Evolutionary conservation across 345 rosid species (phyloP), one percentile per base, ranked within the genome.

Genomic region (Alliaria petiolata): DNA sequence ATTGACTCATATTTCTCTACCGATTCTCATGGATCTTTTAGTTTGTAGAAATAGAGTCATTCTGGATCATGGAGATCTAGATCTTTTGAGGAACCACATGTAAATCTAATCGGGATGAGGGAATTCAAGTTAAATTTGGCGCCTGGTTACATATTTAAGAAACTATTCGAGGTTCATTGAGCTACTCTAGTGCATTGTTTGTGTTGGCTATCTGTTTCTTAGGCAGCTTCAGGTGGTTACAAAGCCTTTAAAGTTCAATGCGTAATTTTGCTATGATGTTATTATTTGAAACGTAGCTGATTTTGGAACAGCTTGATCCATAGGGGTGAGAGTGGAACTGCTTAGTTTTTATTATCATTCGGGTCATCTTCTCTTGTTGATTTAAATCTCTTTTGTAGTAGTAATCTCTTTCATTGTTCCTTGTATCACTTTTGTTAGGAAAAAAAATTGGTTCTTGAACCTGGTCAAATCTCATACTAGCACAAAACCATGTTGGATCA

Each of bases 141-240:
- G 1, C 4, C 8, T 35, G 51, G 30, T 59, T 59, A 6, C 50
- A 8, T 60, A 34, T 38, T 3, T 56, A 3, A 31, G 51, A 70
- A 9, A 47, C 11, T 39, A 17, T 39, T 12, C 28, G 43, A 51
- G 60, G 17, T 49, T 22, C 25, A 22, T 22, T 22, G 25, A 22
- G 39, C 13, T n/a, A 62, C 69, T 71, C 38, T 71, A 31, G 17
- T 4, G 8, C 42, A 8, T 35, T 33, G 68, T 51, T 51, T 51
- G 26, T 40, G 53, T 40, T 42, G 28, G 17, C 9, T 25, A 31
- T 63, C 7, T 63, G 39, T 55, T 31, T 44, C 49, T 35, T 72
- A 51, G 4, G 50, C 51, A 40, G 71, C 42, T 67, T 67, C 71
- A 26, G 44, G 53, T 62, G n/a, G n/a, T n/a, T n/a, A n/a, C n/a